phyloP scores from a whole-genome alignment of 1,284 basidiomycete genomes.

The Cystobasidium sp. region DNA sequence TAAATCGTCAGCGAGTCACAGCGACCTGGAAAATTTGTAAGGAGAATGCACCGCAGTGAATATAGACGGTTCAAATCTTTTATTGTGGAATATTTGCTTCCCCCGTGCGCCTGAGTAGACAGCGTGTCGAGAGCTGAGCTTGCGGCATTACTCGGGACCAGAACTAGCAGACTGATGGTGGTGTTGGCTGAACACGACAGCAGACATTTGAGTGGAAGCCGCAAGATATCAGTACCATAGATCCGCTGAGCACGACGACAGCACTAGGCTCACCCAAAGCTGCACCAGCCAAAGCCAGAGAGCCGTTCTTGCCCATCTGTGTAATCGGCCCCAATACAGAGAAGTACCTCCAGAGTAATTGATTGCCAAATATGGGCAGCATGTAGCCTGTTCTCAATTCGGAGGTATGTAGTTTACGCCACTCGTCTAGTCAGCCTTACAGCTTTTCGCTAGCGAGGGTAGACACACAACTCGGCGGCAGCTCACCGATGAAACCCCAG shows the following conservation, averaged over 20 bases:
- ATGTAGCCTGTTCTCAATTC: slow-evolving; percentile 5
- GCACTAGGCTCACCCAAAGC: slow-evolving; percentile 18
- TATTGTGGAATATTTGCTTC: background rate
- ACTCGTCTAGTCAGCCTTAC: background rate
- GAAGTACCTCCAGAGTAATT: slow-evolving; percentile 27
- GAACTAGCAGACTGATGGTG: slow-evolving; percentile 18
- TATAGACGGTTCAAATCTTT: slow-evolving; percentile 38
- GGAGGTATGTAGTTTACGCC: background rate
- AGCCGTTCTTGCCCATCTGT: slow-evolving; percentile 25
- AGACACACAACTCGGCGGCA: background rate
- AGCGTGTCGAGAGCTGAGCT: slow-evolving; percentile 30
- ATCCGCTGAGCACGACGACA: background rate
- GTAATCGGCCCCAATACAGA: slow-evolving; percentile 29
- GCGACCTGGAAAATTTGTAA: background rate
- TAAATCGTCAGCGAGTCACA: background rate
- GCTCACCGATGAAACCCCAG: slow-evolving; percentile 17
- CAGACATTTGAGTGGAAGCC: background rate
- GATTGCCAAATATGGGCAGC: slow-evolving; percentile 26
- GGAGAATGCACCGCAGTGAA: background rate
- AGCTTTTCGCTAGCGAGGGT: background rate
- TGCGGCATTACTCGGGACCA: slow-evolving; percentile 22
- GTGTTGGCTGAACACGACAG: slow-evolving; percentile 15
- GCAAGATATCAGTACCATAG: background rate
- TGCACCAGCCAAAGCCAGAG: slow-evolving; percentile 24
- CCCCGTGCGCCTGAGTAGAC: slow-evolving; percentile 33